Evolutionary conservation across 208 protist genomes (phyloP).

Genomic region (Trypanosoma theileri): DNA sequence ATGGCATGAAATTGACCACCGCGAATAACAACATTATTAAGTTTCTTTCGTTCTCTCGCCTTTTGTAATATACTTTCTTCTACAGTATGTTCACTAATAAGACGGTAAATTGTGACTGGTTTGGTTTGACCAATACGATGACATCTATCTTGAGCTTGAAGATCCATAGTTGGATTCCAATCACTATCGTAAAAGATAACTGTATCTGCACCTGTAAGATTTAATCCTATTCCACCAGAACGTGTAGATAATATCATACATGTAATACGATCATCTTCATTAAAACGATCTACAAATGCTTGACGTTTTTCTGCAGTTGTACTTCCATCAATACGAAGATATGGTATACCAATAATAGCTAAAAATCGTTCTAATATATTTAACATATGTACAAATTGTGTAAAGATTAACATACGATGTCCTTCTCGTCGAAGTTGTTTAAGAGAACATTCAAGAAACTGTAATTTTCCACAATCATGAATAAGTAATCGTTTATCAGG

Average conservation of each 20-base stretch:
- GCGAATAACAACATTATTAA: conserved; percentile 96
- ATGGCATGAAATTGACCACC: conserved; percentile 91
- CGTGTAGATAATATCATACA: conserved; percentile 98
- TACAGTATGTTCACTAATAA: conserved; percentile 94
- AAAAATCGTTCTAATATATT: conserved; percentile 98
- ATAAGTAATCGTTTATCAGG: conserved; percentile 95
- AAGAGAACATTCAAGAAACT: conserved; percentile 86
- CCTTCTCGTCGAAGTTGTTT: conserved; percentile 71
- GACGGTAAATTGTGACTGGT: conserved; percentile 96
- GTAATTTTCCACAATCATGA: conserved; percentile 97
- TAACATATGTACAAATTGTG: conserved; percentile 97
- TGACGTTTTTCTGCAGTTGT: conserved; percentile 92
- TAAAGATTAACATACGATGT: conserved; percentile 98
- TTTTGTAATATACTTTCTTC: conserved; percentile 97
- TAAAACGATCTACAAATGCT: conserved; percentile 93
- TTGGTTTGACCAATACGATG: conserved; percentile 98
- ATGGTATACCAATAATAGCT: conserved; percentile 84
- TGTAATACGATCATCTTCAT: conserved; percentile 92
- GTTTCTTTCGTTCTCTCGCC: conserved; percentile 92
- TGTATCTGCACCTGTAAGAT: conserved; percentile 98
- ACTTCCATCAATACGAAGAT: conserved; percentile 95
- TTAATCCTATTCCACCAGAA: conserved; percentile 97
- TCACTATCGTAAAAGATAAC: conserved; percentile 99
- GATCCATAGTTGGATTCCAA: conserved; percentile 99
- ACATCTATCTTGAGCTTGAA: conserved; percentile 96